Conservation (phyloP, 2,329 filamentous ascomycete species). For the Graphilbum fragrans region DNA sequence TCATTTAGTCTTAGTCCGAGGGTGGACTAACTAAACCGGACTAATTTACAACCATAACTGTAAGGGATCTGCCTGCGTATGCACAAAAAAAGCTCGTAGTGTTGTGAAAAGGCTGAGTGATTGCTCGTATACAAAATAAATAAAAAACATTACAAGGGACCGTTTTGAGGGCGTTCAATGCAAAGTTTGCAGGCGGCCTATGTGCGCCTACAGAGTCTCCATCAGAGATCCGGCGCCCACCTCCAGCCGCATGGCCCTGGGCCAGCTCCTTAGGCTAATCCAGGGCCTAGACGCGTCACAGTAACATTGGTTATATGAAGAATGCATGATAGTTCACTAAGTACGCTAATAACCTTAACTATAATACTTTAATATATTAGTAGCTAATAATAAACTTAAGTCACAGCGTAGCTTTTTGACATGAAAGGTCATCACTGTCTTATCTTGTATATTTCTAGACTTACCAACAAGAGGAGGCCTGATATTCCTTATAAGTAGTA, state of each 20-base stretch:
- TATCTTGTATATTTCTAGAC: neutral
- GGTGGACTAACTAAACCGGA: neutral
- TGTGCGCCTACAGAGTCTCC: no score
- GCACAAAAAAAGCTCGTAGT: neutral
- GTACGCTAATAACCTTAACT: neutral
- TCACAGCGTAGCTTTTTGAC: neutral
- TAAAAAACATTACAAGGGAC: neutral
- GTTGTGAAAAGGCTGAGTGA: neutral
- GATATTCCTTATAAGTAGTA: no score
- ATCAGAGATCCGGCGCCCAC: no score
- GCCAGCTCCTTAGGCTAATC: no score
- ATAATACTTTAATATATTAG: neutral
- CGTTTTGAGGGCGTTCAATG: neutral
- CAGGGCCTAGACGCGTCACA: no score
- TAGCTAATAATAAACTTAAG: neutral
- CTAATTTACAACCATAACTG: neutral
- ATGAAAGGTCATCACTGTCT: neutral
- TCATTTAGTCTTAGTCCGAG: neutral
- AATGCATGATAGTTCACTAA: no score
- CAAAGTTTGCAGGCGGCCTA: no score
- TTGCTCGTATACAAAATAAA: neutral
- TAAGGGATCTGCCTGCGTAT: neutral
- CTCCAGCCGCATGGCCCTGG: no score
- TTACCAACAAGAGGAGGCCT: neutral
- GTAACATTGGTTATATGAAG: no score